Percentiles rank a stretch among this genome's conserved stretches.
phyloP scores from a whole-genome alignment of 805 yeast species.

The Candida caryicola region DNA sequence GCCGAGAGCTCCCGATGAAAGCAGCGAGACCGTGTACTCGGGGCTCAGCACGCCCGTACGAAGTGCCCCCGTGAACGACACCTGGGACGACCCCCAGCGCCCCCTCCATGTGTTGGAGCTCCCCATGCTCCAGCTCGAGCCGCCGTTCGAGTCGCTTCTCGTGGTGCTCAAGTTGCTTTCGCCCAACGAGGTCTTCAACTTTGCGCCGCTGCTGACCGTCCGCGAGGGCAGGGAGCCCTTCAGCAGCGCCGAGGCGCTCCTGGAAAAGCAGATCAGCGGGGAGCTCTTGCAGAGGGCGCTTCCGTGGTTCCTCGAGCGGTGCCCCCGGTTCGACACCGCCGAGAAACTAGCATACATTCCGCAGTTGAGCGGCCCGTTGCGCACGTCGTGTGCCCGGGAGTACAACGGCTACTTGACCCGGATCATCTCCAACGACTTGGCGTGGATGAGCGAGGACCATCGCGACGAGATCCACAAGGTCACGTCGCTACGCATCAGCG shows the following conservation, averaged over 20 bases:
- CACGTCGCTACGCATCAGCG: conserved; percentile 68
- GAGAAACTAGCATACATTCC: conserved; percentile 25
- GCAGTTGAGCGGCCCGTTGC: conserved; percentile 23
- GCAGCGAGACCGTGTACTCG: conserved; percentile 1
- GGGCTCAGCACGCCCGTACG: too few relatives aligned
- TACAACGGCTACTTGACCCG: conserved; percentile 49
- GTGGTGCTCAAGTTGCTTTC: conserved; percentile 47
- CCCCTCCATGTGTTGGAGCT: conserved; percentile 57
- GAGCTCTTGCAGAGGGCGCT: conserved; percentile 24
- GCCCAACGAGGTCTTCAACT: conserved; percentile 52
- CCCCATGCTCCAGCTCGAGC: conserved; percentile 46
- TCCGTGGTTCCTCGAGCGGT: conserved; percentile 43
- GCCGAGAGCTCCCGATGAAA: conserved; percentile 14
- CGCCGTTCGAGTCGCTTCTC: conserved; percentile 46
- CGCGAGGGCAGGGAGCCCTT: conserved; percentile 4
- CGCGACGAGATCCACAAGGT: conserved; percentile 45
- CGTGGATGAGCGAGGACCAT: conserved; percentile 41
- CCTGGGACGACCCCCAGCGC: conserved; percentile 18
- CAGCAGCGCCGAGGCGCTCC: conserved; percentile 22
- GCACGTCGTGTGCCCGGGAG: conserved; percentile 28
- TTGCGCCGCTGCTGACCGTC: conserved; percentile 25
- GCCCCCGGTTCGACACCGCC: conserved; percentile 29
- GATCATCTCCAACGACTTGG: conserved; percentile 47
- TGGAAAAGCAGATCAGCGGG: conserved; percentile 29
- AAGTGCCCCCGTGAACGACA: not conserved